These are phyloP conservation scores for Sporobolomyces pararoseus DNA, from an alignment of 768 basidiomycete genomes.

Conservation along the genomic window DNA sequence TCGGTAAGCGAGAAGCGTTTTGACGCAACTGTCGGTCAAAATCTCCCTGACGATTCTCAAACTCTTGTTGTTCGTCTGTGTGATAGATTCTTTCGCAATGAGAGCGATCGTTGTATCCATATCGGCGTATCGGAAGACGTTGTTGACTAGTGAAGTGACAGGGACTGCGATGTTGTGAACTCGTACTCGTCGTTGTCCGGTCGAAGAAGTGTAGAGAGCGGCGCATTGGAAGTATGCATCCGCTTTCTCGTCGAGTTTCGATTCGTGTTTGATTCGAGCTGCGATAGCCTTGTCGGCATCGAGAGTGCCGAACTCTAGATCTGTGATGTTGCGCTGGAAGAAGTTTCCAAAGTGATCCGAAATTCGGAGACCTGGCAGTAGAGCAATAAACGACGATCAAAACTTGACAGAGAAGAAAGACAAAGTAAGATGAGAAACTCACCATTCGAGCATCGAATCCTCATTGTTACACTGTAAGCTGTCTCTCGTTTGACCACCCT, in stretches of 20 bases:
- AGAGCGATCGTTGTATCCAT: conserved; percentile 74
- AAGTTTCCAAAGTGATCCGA: conserved; percentile 68
- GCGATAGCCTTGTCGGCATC: conserved; percentile 78
- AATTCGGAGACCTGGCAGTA: conserved; percentile 47
- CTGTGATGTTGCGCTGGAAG: conserved; percentile 62
- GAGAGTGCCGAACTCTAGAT: conserved; percentile 71
- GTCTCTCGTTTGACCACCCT: conserved; percentile 66
- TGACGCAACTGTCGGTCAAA: conserved; percentile 75
- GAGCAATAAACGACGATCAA: too few relatives aligned
- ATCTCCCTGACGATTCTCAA: conserved; percentile 75
- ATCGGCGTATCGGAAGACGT: conserved; percentile 86
- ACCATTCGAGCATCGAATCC: conserved; percentile 84
- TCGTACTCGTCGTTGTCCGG: conserved; percentile 77
- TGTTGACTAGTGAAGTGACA: conserved; percentile 76
- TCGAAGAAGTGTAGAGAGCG: conserved; percentile 72
- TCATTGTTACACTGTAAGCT: conserved; percentile 73
- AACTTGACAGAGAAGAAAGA: too few relatives aligned
- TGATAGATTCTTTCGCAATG: conserved; percentile 77
- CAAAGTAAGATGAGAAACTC: conserved; percentile 39
- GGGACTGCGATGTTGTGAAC: conserved; percentile 79
- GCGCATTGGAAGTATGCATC: conserved; percentile 82
- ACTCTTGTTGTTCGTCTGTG: conserved; percentile 59
- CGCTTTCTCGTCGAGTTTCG: conserved; percentile 62
- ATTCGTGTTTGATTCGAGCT: conserved; percentile 67
- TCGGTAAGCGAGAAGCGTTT: conserved; percentile 78